phyloP scores from a whole-genome alignment of 139 green algal genomes.

The Chlorella ohadii region DNA sequence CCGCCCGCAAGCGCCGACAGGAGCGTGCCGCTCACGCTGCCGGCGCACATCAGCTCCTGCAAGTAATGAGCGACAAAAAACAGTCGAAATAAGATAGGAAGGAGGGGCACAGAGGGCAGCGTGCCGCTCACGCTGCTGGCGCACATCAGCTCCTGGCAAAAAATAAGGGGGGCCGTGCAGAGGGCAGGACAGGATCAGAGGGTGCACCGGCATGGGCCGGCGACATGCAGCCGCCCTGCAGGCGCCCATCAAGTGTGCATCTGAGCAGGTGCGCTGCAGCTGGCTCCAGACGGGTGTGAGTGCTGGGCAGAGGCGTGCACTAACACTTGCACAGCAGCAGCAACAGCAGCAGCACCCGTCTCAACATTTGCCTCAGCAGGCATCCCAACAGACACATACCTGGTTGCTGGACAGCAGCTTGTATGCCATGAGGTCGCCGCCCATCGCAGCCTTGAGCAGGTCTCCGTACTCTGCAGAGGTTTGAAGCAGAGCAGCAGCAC shows the following conservation, averaged over 20 bases:
- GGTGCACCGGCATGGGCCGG: neutral
- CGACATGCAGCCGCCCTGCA: no score
- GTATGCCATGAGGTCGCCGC: slow-evolving; percentile 4
- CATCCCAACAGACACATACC: no score
- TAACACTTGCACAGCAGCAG: no score
- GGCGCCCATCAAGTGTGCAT: no score
- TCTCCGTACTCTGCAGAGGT: neutral
- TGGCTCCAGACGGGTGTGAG: no score
- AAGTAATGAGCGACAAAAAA: no score
- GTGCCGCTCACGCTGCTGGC: neutral
- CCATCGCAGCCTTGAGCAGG: neutral
- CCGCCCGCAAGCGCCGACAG: neutral
- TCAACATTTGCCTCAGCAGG: no score
- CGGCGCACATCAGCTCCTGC: slow-evolving; percentile 26
- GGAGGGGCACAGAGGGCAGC: neutral
- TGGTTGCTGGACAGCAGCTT: neutral
- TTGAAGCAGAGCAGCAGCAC: no score
- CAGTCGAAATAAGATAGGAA: no score
- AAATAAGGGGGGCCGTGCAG: neutral
- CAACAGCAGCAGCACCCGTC: neutral
- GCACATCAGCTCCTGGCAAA: slow-evolving; percentile 26
- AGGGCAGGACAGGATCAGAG: neutral
- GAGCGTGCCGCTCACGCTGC: slow-evolving; percentile 1
- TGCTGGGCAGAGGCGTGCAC: no score
- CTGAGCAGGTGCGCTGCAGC: no score